These are phyloP conservation scores for Pestalotiopsis sp. DNA, from an alignment of 2,329 filamentous ascomycete genomes.

Conservation along the genomic window DNA sequence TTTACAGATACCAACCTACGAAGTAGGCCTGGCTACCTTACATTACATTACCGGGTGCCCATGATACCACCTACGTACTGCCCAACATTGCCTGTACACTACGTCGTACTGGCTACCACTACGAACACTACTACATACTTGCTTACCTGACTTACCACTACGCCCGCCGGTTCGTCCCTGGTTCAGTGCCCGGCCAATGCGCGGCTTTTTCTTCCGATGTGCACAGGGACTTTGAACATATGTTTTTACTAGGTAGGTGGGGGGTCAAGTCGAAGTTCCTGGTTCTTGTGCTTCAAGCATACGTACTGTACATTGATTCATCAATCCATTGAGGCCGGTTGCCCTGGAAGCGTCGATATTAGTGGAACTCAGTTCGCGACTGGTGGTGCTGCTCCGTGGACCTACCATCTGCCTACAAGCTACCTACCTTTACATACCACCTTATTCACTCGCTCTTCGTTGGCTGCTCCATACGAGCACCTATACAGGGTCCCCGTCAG, in stretches of 20 bases:
- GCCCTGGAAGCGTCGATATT: neutral
- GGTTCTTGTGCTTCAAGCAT: neutral
- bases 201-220: conserved; percentile 4
- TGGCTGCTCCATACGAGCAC: too few relatives aligned
- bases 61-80: too few relatives aligned
- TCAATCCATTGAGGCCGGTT: neutral
- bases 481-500: neutral
- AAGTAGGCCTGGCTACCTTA: neutral
- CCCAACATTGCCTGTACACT: neutral
- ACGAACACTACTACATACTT: neutral
- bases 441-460: too few relatives aligned
- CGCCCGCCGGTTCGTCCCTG: neutral
- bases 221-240: neutral
- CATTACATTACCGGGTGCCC: neutral
- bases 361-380: neutral
- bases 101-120: neutral
- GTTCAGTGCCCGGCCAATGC: neutral
- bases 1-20: neutral
- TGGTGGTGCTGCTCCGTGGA: neutral
- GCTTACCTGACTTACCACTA: neutral
- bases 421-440: too few relatives aligned
- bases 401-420: too few relatives aligned
- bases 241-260: neutral
- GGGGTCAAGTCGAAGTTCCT: too few relatives aligned
- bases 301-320: neutral